Percentiles rank a stretch among this genome's conserved stretches.
Conservation (phyloP, 1,139 yeast species). For the Debaryomycetaceae sp. region DNA sequence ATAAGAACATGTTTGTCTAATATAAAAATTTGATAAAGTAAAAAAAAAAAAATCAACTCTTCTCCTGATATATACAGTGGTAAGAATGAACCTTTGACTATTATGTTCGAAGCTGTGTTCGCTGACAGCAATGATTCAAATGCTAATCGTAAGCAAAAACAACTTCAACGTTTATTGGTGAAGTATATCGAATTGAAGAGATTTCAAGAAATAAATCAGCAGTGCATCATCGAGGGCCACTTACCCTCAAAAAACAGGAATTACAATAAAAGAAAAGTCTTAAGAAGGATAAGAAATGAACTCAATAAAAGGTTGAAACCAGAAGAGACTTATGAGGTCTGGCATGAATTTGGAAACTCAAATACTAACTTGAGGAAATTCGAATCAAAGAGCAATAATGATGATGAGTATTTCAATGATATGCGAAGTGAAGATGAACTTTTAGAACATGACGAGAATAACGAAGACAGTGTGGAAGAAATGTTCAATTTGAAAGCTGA, state of each 20-base stretch:
- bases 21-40: neutral
- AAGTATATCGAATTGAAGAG: constrained; percentile 19
- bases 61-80: neutral
- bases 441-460: constrained; percentile 6
- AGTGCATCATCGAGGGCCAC: constrained; percentile 6
- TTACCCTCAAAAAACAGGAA: constrained; percentile 10
- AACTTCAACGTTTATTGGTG: constrained; percentile 12
- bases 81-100: neutral
- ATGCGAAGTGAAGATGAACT: constrained; percentile 2
- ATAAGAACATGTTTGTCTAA: neutral
- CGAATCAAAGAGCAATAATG: constrained; percentile 4
- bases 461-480: constrained; percentile 8
- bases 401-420: constrained; percentile 4
- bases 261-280: constrained; percentile 12
- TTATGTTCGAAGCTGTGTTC: constrained; percentile 20
- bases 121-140: constrained; percentile 10
- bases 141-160: constrained; percentile 11
- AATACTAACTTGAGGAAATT: constrained; percentile 9
- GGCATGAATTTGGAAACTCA: constrained; percentile 25
- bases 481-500: constrained; percentile 10
- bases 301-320: constrained; percentile 19
- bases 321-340: constrained; percentile 37
- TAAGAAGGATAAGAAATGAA: constrained; percentile 13
- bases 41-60: neutral
- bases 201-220: constrained; percentile 10